Evolutionary conservation across 2,329 filamentous ascomycete genomes (phyloP), one percentile per base, ranked within the genome.

Genomic region (Ascochyta lentis): DNA sequence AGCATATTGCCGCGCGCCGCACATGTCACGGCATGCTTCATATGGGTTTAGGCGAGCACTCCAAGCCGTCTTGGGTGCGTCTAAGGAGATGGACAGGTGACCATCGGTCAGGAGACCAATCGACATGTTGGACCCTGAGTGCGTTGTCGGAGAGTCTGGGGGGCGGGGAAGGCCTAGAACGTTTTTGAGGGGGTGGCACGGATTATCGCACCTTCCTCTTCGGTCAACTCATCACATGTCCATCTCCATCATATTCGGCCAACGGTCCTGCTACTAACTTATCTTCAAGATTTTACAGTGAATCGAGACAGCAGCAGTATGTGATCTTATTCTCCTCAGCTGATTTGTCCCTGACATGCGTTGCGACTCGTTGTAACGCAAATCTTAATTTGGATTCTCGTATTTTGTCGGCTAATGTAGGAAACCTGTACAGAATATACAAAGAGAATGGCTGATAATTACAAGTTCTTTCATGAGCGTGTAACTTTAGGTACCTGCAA

Each of bases 121-220:
- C 47, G 50, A n/a, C 22, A 45, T 29, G 19, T 6, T 55, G 52
- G 52, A 55, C 52, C 52, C 52, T 55, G 47, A 42, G 7, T 42
- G 46, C 53, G 53, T 56, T 56, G 53, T 56, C 53, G 47, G 53
- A 56, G 47, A 56, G 47, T 40, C 16, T 33, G 40, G 51, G 29
- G 27, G 45, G 45, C 22, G 39, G 51, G 51, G 39, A 49, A 49
- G 51, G 51, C 44, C 51, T 44, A 22, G 51, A 49, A 47, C 44
- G 19, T 19, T 23, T 13, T n/a, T 4, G 7, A 24, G 22, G 24
- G 24, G 33, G 19, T 38, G 38, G 33, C 29, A 42, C 41, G 27
- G 43, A 46, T 41, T 26, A 16, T 41, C 19, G 37, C 38, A 43
- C 50, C 50, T 54, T 42, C 50, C 50, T 48, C 38, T 54, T 49